Percentiles rank a stretch among this genome's conserved stretches.
Evolutionary conservation across 1,284 basidiomycete genomes (phyloP).

Genomic region (Tranzscheliella williamsii): DNA sequence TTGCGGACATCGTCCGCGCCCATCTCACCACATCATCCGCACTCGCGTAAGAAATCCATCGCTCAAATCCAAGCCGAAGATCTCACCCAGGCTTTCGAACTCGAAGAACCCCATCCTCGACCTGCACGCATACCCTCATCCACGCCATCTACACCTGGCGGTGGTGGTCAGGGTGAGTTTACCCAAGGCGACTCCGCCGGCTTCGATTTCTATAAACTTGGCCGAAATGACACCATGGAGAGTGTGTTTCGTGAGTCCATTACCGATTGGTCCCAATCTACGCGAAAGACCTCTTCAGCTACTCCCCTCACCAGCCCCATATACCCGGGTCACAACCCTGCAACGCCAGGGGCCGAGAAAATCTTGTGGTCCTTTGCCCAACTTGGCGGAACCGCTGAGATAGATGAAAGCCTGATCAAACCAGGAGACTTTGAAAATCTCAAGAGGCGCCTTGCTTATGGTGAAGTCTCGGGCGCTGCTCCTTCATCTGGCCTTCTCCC

Average conservation of each 20-base stretch:
- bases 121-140: background rate
- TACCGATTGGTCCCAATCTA: constrained; percentile 44
- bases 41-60: constrained; percentile 55
- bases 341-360: constrained; percentile 67
- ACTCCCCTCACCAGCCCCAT: constrained; percentile 27
- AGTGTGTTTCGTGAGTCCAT: constrained; percentile 59
- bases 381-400: constrained; percentile 70
- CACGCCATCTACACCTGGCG: background rate
- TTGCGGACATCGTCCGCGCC: constrained; percentile 14
- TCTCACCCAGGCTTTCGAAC: constrained; percentile 52
- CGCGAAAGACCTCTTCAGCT: constrained; percentile 3
- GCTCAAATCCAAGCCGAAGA: constrained; percentile 53
- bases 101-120: constrained; percentile 17
- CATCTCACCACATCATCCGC: constrained; percentile 45
- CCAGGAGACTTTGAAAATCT: constrained; percentile 61
- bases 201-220: constrained; percentile 50
- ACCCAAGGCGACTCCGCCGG: background rate
- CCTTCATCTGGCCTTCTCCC: constrained; percentile 33
- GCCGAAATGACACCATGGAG: constrained; percentile 61
- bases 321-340: constrained; percentile 21
- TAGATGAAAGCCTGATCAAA: constrained; percentile 63
- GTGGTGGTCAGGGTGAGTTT: background rate
- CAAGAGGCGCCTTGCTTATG: constrained; percentile 57
- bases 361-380: constrained; percentile 87
- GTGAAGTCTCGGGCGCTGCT: constrained; percentile 42